A percentile compares a stretch with the other conserved stretches of the same genome.
phyloP scores from a whole-genome alignment of 2,329 filamentous ascomycete species.

The Exophiala sp. region DNA sequence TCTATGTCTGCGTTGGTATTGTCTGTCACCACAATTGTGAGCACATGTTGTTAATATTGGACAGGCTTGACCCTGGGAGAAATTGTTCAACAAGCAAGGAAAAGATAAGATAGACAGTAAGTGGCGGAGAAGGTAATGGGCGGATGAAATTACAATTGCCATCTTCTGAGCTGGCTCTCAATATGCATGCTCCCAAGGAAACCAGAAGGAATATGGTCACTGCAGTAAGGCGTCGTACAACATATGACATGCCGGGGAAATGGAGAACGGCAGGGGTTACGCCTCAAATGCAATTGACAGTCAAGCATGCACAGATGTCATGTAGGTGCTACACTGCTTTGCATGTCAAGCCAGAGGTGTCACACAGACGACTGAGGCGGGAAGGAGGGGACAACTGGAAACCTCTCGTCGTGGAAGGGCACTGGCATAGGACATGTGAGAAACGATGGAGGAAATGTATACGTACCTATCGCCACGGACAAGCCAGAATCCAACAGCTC shows the following conservation, averaged over 20 bases:
- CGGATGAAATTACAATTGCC: not conserved
- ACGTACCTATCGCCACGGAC: conserved; percentile 71
- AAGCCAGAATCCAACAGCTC: conserved; percentile 58
- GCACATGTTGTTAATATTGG: conserved; percentile 5
- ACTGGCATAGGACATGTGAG: not conserved
- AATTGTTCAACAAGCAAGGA: not conserved
- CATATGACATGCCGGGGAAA: conserved; percentile 8
- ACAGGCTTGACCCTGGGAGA: not conserved
- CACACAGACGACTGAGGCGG: not conserved
- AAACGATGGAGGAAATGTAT: not conserved
- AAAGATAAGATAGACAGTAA: not conserved
- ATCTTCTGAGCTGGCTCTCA: not conserved
- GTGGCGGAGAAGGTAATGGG: not conserved
- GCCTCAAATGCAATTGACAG: not conserved
- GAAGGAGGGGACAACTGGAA: not conserved
- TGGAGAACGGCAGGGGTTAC: not conserved
- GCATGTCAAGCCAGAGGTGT: not conserved
- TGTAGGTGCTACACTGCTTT: not conserved
- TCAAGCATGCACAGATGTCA: not conserved
- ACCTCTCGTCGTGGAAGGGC: not conserved
- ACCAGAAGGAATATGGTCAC: not conserved
- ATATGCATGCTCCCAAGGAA: not conserved
- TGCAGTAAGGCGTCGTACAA: conserved; percentile 2
- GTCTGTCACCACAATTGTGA: conserved; percentile 49
- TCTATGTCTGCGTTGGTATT: conserved; percentile 89